Evolutionary conservation across 1,139 yeast genomes (phyloP), one percentile per base, ranked within the genome.

Genomic region (Lodderomyces margitis): DNA sequence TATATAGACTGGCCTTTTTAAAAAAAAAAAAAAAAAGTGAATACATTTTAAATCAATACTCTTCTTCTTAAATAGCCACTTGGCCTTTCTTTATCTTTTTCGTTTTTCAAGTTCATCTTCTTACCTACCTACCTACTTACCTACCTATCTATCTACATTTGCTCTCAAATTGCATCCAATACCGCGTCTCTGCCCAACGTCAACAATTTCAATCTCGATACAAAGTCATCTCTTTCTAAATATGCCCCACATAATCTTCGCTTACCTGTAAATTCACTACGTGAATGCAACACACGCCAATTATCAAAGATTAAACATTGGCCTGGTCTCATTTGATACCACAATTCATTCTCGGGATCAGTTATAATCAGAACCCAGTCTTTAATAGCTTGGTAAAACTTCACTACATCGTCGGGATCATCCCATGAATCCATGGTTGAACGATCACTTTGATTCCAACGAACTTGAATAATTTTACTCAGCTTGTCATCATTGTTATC

Each of bases 221-320:
- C 63, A 56, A 80, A 84, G 55, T 83, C 91, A 54, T 83, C 91
- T 42, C 86, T 68, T 34, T 81, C 81, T 48, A 80, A 69, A 57
- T 83, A 84, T 2, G 88, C 89, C 8, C 92, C 92, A 56, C 91
- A 84, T 77, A 84, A 74, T 54, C 89, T 68, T 58, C 91, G 71
- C 54, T 76, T 72, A 1, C 91, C 91, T 2, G 83, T 78, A 50
- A 83, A 83, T 44, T 75, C 83, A 39, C 83, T 78, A 55, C 91
- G 72, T 21, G 86, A 82, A 56, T 84, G 92, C 61, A 84, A 69
- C 36, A 83, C 82, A 51, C 92, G 62, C 91, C 91, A 83, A 58
- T 84, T 84, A 56, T 84, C 89, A 56, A 84, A 83, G 38, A 84
- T 78, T 51, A 83, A 62, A 41, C 83, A 79, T 53, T 79, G 82